Percentiles rank a stretch among this genome's conserved stretches.
Evolutionary conservation across 805 yeast species (phyloP).

Genomic region (Starmerella bombi): DNA sequence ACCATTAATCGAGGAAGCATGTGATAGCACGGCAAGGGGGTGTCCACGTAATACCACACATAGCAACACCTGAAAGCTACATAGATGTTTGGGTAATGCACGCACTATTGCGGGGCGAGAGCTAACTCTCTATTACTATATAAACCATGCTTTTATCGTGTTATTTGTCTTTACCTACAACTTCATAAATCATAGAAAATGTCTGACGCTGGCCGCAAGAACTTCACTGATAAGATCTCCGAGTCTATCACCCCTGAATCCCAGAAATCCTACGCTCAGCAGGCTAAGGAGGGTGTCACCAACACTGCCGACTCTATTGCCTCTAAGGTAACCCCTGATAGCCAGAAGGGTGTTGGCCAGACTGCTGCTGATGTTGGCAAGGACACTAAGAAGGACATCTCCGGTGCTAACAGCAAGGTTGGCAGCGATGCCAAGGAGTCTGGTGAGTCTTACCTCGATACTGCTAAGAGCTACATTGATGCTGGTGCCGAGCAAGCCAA

Average conservation of each 20-base stretch:
- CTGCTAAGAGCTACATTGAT: constrained; percentile 22
- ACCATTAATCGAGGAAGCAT: too few species aligned
- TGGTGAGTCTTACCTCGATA: constrained; percentile 19
- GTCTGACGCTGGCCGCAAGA: constrained; percentile 52
- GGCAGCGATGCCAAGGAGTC: constrained; percentile 42
- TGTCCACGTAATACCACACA: too few species aligned
- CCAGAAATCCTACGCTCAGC: constrained; percentile 47
- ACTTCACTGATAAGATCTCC: constrained; percentile 50
- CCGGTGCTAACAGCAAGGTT: constrained; percentile 34
- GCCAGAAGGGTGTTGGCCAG: constrained; percentile 41
- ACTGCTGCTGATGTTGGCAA: constrained; percentile 48
- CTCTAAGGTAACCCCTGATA: constrained; percentile 45
- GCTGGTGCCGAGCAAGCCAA: constrained; percentile 18
- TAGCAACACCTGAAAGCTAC: too few species aligned
- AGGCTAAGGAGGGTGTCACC: constrained; percentile 59
- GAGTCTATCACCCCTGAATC: constrained; percentile 61
- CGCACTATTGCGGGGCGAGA: too few species aligned
- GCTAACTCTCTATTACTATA: constrained; percentile 5
- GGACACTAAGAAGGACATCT: constrained; percentile 43
- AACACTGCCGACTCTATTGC: constrained; percentile 55
- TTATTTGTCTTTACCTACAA: constrained; percentile 51
- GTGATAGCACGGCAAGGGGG: too few species aligned
- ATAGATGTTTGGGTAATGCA: too few species aligned
- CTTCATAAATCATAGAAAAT: constrained; percentile 40
- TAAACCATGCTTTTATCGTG: constrained; percentile 10